Evolutionary conservation across 208 protist species (phyloP).

Genomic region (Novymonas esmeraldas): DNA sequence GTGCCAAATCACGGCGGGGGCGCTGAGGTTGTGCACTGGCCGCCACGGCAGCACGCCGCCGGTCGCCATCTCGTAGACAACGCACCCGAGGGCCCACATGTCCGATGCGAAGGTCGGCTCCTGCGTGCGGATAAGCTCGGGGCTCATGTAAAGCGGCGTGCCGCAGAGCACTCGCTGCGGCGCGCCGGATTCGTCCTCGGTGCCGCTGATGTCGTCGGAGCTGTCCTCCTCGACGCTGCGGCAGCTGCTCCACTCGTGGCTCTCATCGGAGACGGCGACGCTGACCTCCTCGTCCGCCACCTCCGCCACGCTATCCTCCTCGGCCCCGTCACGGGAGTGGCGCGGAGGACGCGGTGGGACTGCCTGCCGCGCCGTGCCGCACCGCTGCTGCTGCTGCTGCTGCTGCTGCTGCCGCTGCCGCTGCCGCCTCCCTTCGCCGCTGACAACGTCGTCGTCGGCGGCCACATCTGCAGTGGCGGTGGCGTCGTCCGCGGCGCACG

Average conservation of each 20-base stretch:
- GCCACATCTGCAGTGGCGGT: not conserved
- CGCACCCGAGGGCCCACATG: conserved; percentile 89
- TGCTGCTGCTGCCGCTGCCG: not conserved
- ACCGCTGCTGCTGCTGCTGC: conserved; percentile 12
- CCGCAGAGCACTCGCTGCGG: conserved; percentile 50
- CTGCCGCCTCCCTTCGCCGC: too few species aligned
- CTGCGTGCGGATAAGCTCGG: conserved; percentile 70
- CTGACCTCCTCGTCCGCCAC: not conserved
- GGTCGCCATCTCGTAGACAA: conserved; percentile 91
- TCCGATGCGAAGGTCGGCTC: conserved; percentile 74
- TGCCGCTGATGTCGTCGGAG: not conserved
- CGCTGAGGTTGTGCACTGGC: conserved; percentile 50
- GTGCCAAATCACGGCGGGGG: conserved; percentile 58
- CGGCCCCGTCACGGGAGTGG: not conserved
- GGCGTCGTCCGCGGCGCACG: conserved; percentile 18
- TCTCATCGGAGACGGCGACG: conserved; percentile 5
- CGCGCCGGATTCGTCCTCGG: not conserved
- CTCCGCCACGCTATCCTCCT: not conserved
- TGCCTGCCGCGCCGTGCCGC: too few species aligned
- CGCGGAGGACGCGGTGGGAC: too few species aligned
- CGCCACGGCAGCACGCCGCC: conserved; percentile 75
- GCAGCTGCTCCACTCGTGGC: not conserved
- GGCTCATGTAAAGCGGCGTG: conserved; percentile 88
- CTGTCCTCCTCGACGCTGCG: conserved; percentile 1
- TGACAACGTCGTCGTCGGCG: not conserved